Conservation (phyloP, 169 alveolate genomes). For the Cryptosporidium baileyi region DNA sequence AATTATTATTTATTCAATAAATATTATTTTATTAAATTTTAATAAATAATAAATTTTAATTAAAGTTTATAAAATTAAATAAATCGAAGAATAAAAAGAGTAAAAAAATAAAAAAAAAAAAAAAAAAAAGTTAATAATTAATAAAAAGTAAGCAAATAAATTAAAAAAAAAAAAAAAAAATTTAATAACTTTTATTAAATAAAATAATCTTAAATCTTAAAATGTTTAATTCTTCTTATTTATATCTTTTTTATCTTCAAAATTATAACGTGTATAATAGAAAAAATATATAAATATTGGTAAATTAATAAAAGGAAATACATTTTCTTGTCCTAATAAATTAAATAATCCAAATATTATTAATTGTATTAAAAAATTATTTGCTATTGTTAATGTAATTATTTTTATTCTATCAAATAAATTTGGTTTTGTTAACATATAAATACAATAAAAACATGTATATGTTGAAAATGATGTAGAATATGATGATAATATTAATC, state of each 20-base stretch:
- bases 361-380: background rate
- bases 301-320: slow-evolving; percentile 9
- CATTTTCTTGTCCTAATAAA: background rate
- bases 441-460: slow-evolving; percentile 21
- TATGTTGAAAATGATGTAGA: slow-evolving; percentile 40
- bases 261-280: background rate
- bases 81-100: too few relatives aligned
- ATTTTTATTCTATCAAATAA: slow-evolving; percentile 7
- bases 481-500: slow-evolving; percentile 38
- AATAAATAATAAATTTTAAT: too few relatives aligned
- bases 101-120: too few relatives aligned
- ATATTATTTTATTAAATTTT: too few relatives aligned
- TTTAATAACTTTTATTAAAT: too few relatives aligned
- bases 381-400: background rate
- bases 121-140: too few relatives aligned
- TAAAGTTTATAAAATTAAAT: too few relatives aligned
- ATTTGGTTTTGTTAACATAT: slow-evolving; percentile 55
- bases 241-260: background rate
- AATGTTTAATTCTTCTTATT: background rate
- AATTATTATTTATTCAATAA: too few relatives aligned
- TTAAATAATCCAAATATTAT: background rate
- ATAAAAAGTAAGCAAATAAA: too few relatives aligned
- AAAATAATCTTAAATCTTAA: too few relatives aligned
- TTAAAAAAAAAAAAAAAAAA: too few relatives aligned
- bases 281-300: slow-evolving; percentile 14